Conservation (phyloP, 345 rosid genomes). For the Linum tenue region DNA sequence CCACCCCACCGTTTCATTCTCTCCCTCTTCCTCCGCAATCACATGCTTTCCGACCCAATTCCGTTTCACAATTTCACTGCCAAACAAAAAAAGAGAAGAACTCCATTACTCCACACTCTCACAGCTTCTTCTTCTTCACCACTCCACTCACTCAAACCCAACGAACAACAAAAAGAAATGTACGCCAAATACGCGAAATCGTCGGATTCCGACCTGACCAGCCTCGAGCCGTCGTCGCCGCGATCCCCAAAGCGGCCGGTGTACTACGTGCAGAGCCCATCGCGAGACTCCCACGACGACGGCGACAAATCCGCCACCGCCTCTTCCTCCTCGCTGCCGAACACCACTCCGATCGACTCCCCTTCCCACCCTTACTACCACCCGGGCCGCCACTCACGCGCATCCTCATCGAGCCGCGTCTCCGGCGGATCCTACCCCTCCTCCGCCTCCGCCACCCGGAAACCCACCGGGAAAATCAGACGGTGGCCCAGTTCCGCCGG, state of each 20-base stretch:
- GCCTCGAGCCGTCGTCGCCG: slow-evolving; percentile 7
- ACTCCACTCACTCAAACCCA: not conserved
- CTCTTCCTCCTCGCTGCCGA: not conserved
- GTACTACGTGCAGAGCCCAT: slow-evolving; percentile 19
- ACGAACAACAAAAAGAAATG: slow-evolving; percentile 2
- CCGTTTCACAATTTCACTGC: too few species aligned
- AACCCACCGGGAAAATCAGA: not conserved
- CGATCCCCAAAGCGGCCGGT: slow-evolving; percentile 17
- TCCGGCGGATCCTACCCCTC: slow-evolving; percentile 3
- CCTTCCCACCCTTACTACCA: slow-evolving; percentile 17
- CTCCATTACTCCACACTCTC: too few species aligned
- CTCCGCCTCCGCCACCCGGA: slow-evolving; percentile 1
- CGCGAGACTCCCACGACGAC: slow-evolving; percentile 15
- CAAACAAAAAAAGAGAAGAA: too few species aligned
- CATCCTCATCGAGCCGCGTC: slow-evolving; percentile 16
- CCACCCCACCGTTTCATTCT: too few species aligned
- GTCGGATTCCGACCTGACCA: slow-evolving; percentile 15
- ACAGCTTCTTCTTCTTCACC: too few species aligned
- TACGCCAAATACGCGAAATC: slow-evolving; percentile 9
- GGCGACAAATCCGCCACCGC: slow-evolving; percentile 15
- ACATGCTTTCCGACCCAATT: too few species aligned
- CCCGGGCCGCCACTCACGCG: slow-evolving; percentile 7
- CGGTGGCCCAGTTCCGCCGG: slow-evolving; percentile 5
- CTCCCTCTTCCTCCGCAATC: too few species aligned
- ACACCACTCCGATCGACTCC: slow-evolving; percentile 12